Evolutionary conservation across 352 stramenopile species (phyloP).

Genomic region (Globisporangium yorkense): DNA sequence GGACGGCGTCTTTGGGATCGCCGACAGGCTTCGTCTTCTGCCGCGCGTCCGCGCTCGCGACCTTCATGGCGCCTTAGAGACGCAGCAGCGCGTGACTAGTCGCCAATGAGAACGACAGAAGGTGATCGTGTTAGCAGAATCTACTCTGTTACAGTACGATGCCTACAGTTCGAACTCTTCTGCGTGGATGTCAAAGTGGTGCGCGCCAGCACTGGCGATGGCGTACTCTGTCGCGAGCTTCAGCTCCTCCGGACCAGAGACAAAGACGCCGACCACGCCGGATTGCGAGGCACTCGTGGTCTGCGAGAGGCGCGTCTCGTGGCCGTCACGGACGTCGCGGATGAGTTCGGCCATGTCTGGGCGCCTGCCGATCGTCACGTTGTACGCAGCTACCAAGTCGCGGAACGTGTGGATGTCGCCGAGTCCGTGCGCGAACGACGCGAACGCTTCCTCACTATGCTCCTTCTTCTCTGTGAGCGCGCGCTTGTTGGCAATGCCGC

Average conservation of each 20-base stretch:
- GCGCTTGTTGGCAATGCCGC: neutral
- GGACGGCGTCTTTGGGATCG: neutral
- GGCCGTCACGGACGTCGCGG: conserved; percentile 15
- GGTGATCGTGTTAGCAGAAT: too few species aligned
- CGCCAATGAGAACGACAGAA: too few species aligned
- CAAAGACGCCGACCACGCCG: neutral
- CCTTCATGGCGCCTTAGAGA: conserved; percentile 1
- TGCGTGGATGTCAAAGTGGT: neutral
- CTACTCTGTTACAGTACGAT: too few species aligned
- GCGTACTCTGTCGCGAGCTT: neutral
- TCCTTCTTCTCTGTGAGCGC: neutral
- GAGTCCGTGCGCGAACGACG: neutral
- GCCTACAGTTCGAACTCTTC: neutral
- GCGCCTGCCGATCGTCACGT: conserved; percentile 20
- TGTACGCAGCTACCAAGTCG: conserved; percentile 23
- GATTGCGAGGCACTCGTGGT: neutral
- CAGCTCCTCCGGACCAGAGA: neutral
- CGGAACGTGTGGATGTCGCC: conserved; percentile 18
- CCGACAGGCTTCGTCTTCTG: neutral
- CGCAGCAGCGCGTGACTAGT: too few species aligned
- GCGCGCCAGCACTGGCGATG: neutral
- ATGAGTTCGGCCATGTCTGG: conserved; percentile 29
- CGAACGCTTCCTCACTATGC: neutral
- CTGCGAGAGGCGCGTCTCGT: conserved; percentile 3
- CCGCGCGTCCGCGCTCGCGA: neutral